Evolutionary conservation across 2,329 filamentous ascomycete genomes (phyloP).

Genomic region (Beauveria australis): DNA sequence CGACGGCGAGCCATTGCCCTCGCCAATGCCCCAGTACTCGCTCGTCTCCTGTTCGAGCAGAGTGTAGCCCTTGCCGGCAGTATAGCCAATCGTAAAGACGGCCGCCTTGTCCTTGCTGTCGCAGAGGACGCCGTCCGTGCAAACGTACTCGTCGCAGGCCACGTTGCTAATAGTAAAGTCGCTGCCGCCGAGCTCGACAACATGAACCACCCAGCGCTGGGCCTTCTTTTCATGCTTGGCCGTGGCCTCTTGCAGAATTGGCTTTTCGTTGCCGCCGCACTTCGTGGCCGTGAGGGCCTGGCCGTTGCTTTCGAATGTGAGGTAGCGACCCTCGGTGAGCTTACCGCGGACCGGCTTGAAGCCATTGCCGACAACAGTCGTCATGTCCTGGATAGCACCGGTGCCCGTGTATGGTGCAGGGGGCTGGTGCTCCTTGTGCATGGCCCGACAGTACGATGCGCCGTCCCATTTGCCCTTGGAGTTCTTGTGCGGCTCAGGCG

Average conservation of each 20-base stretch:
- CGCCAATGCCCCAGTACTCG: slow-evolving; percentile 1
- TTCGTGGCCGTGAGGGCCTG: slow-evolving; percentile 30
- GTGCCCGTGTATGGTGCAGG: slow-evolving; percentile 38
- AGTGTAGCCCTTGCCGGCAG: slow-evolving; percentile 15
- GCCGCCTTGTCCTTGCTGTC: slow-evolving; percentile 12
- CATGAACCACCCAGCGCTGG: slow-evolving; percentile 44
- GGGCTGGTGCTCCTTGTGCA: slow-evolving; percentile 29
- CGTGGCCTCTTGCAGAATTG: slow-evolving; percentile 19
- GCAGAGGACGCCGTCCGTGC: slow-evolving; percentile 8
- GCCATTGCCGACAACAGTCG: slow-evolving; percentile 39
- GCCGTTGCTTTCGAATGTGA: slow-evolving; percentile 40
- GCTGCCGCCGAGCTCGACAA: slow-evolving; percentile 19
- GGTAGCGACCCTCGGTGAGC: slow-evolving; percentile 46
- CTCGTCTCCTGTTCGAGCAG: slow-evolving; percentile 12
- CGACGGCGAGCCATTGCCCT: not conserved
- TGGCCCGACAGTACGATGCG: slow-evolving; percentile 33
- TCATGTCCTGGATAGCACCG: slow-evolving; percentile 26
- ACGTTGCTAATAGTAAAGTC: slow-evolving; percentile 21
- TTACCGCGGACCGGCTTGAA: slow-evolving; percentile 44
- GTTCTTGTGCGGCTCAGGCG: slow-evolving; percentile 33
- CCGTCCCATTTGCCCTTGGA: slow-evolving; percentile 36
- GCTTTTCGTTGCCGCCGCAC: slow-evolving; percentile 14
- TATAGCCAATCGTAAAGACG: slow-evolving; percentile 15
- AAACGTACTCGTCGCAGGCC: slow-evolving; percentile 17
- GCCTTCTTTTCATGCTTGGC: slow-evolving; percentile 28